A percentile compares a stretch with the other conserved stretches of the same genome.
Conservation (phyloP, 1,139 yeast species). For the Geotrichum reessii region DNA sequence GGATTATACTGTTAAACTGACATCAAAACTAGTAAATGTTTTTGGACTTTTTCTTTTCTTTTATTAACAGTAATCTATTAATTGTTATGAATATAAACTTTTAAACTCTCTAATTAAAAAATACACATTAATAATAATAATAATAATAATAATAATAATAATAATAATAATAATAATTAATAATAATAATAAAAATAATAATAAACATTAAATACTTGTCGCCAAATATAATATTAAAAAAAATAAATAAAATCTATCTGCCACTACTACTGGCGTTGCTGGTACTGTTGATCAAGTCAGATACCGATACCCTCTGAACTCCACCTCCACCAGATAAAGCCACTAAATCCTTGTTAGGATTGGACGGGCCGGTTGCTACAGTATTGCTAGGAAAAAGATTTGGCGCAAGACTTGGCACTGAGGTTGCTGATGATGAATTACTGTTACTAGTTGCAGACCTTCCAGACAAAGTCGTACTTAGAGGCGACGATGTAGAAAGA, state of each 20-base stretch:
- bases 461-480: background rate
- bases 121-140: background rate
- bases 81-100: no score
- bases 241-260: background rate
- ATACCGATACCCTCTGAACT: background rate
- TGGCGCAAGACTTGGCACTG: background rate
- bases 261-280: background rate
- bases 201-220: background rate
- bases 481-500: background rate
- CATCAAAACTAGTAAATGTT: no score
- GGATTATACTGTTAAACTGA: no score
- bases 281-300: background rate
- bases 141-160: background rate
- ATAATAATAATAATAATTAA: background rate
- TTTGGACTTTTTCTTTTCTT: no score
- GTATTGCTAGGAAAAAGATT: background rate
- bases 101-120: no score
- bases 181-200: background rate
- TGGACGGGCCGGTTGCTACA: background rate
- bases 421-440: background rate
- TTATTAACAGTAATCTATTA: no score
- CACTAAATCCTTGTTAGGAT: background rate
- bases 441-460: background rate
- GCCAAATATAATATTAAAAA: background rate
- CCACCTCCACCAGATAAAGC: background rate